Evolutionary conservation across 768 basidiomycete genomes (phyloP).

Genomic region (Psilocybe sp.): DNA sequence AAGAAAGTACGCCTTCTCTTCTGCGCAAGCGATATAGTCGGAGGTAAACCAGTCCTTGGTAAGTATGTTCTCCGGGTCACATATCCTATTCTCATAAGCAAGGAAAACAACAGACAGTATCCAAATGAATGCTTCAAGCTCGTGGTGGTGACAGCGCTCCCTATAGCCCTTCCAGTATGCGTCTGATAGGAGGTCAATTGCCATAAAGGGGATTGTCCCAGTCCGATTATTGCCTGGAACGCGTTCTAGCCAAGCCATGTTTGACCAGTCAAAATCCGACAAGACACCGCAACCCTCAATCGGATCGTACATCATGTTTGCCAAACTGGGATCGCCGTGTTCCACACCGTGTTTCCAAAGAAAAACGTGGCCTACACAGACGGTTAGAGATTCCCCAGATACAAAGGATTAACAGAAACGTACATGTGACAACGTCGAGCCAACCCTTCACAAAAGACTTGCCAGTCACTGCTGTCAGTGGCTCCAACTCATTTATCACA

Average conservation of each 20-base stretch:
- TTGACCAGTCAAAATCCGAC: not conserved
- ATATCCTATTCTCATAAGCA: too few species aligned
- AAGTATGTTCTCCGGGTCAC: too few species aligned
- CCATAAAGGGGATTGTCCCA: constrained; percentile 1
- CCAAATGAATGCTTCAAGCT: constrained; percentile 2
- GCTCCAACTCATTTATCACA: constrained; percentile 1
- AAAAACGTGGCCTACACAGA: not conserved
- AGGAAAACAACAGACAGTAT: not conserved
- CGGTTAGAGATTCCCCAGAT: too few species aligned
- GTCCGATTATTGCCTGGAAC: not conserved
- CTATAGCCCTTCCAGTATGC: not conserved
- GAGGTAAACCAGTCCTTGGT: too few species aligned
- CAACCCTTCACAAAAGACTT: constrained; percentile 4
- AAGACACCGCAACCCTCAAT: not conserved
- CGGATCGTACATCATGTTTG: not conserved
- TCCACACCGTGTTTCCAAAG: not conserved
- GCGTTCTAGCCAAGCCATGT: not conserved
- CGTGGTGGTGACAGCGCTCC: not conserved
- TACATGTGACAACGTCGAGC: constrained; percentile 10
- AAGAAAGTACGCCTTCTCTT: too few species aligned
- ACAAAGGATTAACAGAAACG: not conserved
- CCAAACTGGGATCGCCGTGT: constrained; percentile 1
- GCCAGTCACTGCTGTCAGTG: constrained; percentile 1
- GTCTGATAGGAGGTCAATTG: not conserved
- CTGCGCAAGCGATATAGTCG: too few species aligned